Percentiles rank a stretch among this genome's conserved stretches.
Conservation (phyloP, 225 moss, liverwort and hornwort genomes). For the Pseudisothecium myosuroides region DNA sequence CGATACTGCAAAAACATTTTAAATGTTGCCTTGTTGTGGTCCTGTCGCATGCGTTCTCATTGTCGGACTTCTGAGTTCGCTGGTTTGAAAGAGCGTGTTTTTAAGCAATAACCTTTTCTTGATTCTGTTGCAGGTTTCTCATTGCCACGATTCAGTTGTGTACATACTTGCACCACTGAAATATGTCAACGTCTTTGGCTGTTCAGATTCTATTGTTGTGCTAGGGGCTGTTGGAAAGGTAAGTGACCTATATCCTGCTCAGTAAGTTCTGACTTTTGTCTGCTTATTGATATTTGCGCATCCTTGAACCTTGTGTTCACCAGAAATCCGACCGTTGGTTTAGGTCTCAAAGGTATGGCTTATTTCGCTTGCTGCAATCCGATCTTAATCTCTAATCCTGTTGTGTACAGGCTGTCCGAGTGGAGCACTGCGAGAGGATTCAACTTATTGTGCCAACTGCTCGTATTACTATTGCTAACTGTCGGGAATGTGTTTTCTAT, state of each 20-base stretch:
- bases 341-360: not conserved
- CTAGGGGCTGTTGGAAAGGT: slow-evolving; percentile 95
- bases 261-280: not conserved
- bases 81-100: not conserved
- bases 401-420: slow-evolving; percentile 61
- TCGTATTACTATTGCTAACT: slow-evolving; percentile 83
- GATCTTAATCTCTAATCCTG: not conserved
- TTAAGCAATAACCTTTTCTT: not conserved
- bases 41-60: not conserved
- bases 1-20: not conserved
- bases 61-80: not conserved
- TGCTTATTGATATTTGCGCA: not conserved
- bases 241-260: not conserved
- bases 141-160: slow-evolving; percentile 89
- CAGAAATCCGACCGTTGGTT: not conserved
- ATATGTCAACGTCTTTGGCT: slow-evolving; percentile 84
- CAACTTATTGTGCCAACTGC: slow-evolving; percentile 91
- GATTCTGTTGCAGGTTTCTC: slow-evolving; percentile 50
- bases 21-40: not conserved
- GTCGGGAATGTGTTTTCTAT: slow-evolving; percentile 86
- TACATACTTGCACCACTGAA: slow-evolving; percentile 86
- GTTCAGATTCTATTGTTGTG: slow-evolving; percentile 90
- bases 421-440: slow-evolving; percentile 96
- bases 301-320: not conserved
- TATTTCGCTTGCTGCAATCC: not conserved